These are phyloP conservation scores for Schizochytrium sp. DNA, from an alignment of 108 stramenopile genomes.

Conservation along the genomic window DNA sequence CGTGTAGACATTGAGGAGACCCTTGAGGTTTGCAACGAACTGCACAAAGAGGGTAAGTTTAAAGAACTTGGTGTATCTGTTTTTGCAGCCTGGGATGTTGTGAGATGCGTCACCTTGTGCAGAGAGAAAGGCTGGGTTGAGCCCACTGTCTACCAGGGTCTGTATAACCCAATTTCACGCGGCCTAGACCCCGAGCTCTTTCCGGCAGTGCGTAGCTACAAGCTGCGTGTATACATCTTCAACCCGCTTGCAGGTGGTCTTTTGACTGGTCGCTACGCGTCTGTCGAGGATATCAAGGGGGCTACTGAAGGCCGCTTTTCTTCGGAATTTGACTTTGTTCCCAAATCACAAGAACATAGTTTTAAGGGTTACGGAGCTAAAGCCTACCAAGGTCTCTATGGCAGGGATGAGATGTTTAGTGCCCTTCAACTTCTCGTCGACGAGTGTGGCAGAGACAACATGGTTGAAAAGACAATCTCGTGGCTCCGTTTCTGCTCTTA, in stretches of 20 bases:
- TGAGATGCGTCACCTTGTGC: conserved; percentile 69
- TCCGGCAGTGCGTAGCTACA: conserved; percentile 81
- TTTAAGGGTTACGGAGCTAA: not conserved
- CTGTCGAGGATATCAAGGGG: not conserved
- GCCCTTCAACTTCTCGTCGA: conserved; percentile 79
- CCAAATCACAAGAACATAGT: not conserved
- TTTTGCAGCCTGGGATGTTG: conserved; percentile 70
- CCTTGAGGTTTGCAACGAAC: conserved; percentile 66
- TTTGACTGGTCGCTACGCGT: conserved; percentile 82
- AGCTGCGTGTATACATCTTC: conserved; percentile 88
- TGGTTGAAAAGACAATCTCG: conserved; percentile 84
- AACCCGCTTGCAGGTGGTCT: conserved; percentile 91
- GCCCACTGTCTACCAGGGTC: conserved; percentile 90
- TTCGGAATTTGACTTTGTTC: conserved; percentile 70
- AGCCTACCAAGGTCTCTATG: conserved; percentile 86
- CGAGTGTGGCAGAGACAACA: conserved; percentile 75
- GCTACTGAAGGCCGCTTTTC: conserved; percentile 76
- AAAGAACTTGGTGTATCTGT: conserved; percentile 68
- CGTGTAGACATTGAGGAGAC: conserved; percentile 66
- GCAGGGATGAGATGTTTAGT: conserved; percentile 80
- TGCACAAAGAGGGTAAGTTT: conserved; percentile 65
- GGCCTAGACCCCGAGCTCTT: conserved; percentile 85
- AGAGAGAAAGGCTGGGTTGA: conserved; percentile 78
- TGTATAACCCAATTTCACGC: conserved; percentile 92
- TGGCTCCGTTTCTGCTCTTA: conserved; percentile 88